phyloP scores from a whole-genome alignment of 345 rosid genomes.

The Rhodamnia argentea region DNA sequence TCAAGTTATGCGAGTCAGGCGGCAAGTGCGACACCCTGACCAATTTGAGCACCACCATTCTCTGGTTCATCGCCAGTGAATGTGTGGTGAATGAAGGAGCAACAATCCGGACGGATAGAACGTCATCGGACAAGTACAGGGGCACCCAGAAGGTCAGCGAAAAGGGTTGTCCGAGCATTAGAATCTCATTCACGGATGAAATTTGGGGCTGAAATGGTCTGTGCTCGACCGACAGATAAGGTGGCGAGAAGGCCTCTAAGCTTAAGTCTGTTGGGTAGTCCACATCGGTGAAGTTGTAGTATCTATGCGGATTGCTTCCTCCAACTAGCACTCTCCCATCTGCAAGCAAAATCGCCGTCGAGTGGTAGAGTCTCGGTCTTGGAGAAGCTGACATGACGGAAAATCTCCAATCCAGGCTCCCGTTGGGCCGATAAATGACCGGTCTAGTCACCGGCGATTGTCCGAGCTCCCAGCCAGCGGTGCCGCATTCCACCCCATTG shows the following conservation, averaged over 20 bases:
- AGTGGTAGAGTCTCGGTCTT: constrained; percentile 71
- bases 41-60: constrained; percentile 55
- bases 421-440: constrained; percentile 34
- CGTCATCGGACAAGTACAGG: constrained; percentile 9
- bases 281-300: constrained; percentile 53
- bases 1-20: constrained; percentile 3
- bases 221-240: constrained; percentile 34
- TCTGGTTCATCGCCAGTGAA: constrained; percentile 71
- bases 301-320: constrained; percentile 67
- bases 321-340: constrained; percentile 73
- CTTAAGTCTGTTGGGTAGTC: constrained; percentile 71
- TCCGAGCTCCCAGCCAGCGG: constrained; percentile 66
- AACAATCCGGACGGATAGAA: constrained; percentile 37
- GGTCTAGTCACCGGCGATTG: constrained; percentile 41
- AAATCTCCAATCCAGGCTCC: constrained; percentile 15
- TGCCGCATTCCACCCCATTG: constrained; percentile 59
- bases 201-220: constrained; percentile 31
- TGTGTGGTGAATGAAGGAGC: constrained; percentile 76
- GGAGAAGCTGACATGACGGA: constrained; percentile 34
- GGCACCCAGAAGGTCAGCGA: constrained; percentile 19
- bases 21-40: not conserved
- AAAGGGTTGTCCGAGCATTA: constrained; percentile 20
- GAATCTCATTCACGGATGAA: constrained; percentile 1
- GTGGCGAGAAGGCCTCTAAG: constrained; percentile 64
- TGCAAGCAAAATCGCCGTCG: constrained; percentile 46